Conservation (phyloP, 257 asterid species). For the Fraxinus americana region DNA sequence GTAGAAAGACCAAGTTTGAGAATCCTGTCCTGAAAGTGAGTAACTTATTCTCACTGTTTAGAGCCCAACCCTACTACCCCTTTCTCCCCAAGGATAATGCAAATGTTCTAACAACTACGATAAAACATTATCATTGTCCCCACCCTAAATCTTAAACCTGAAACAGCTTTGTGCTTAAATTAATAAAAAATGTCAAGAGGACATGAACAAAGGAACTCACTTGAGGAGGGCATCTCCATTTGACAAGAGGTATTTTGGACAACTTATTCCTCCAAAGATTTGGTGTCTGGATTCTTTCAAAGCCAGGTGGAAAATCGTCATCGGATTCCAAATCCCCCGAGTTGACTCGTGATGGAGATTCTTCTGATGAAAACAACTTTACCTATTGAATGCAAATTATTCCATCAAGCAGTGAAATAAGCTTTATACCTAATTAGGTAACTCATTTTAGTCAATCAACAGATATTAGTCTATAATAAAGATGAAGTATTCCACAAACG, state of each 20-base stretch:
- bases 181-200: conserved; percentile 3
- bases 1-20: neutral
- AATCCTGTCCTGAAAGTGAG: neutral
- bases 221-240: conserved; percentile 54
- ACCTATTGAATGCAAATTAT: conserved; percentile 42
- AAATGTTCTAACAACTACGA: neutral
- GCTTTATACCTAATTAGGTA: neutral
- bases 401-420: neutral
- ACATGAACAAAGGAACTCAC: conserved; percentile 36
- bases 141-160: neutral
- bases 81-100: neutral
- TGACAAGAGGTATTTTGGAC: conserved; percentile 53
- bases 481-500: neutral
- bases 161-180: neutral
- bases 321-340: conserved; percentile 35
- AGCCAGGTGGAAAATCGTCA: conserved; percentile 68
- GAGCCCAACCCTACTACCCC: neutral
- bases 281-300: conserved; percentile 52
- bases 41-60: neutral
- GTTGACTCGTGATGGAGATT: conserved; percentile 55
- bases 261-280: conserved; percentile 34
- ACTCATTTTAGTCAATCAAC: neutral
- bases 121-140: neutral
- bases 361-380: conserved; percentile 57
- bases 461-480: neutral